A percentile compares a stretch with the other conserved stretches of the same genome.
Evolutionary conservation across 2,329 filamentous ascomycete species (phyloP).

Genomic region (Furcasterigmium furcatum): DNA sequence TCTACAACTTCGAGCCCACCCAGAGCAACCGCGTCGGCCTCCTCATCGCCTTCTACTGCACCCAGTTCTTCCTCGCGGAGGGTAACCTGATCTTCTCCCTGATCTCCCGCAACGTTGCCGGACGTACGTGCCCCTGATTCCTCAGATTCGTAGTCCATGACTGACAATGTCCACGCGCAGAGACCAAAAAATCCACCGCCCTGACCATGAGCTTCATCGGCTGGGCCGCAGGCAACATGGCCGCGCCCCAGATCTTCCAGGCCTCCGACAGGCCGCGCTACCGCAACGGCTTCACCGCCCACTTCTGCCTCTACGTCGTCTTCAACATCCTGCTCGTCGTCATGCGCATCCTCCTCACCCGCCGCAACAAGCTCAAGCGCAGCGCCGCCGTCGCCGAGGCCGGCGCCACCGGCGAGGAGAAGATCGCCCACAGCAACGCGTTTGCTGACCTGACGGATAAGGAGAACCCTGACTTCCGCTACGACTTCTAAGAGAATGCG

Average conservation of each 20-base stretch:
- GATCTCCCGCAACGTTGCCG: slow-evolving; percentile 35
- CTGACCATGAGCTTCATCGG: slow-evolving; percentile 30
- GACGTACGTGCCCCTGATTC: slow-evolving; percentile 13
- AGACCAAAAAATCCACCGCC: slow-evolving; percentile 34
- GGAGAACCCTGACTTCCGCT: slow-evolving; percentile 1
- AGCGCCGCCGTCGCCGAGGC: slow-evolving; percentile 3
- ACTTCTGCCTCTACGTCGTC: slow-evolving; percentile 28
- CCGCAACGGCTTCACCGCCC: slow-evolving; percentile 26
- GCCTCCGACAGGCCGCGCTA: slow-evolving; percentile 28
- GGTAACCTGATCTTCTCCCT: slow-evolving; percentile 38
- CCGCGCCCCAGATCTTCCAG: slow-evolving; percentile 31
- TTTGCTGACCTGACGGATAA: slow-evolving; percentile 17
- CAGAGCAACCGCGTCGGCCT: slow-evolving; percentile 29
- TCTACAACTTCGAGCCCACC: slow-evolving; percentile 28
- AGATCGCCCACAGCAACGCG: slow-evolving; percentile 11
- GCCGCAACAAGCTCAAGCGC: slow-evolving; percentile 15
- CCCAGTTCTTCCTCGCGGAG: slow-evolving; percentile 37
- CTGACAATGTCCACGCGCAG: background rate
- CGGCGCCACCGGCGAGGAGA: slow-evolving; percentile 3
- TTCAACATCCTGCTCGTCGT: slow-evolving; percentile 23
- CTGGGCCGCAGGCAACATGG: slow-evolving; percentile 33
- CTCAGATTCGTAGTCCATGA: background rate
- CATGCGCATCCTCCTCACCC: slow-evolving; percentile 17
- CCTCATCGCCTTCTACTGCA: slow-evolving; percentile 37
- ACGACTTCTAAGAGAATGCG: background rate